Evolutionary conservation across 2,329 filamentous ascomycete genomes (phyloP), one percentile per base, ranked within the genome.

Genomic region (Mycocentrospora acerina): DNA sequence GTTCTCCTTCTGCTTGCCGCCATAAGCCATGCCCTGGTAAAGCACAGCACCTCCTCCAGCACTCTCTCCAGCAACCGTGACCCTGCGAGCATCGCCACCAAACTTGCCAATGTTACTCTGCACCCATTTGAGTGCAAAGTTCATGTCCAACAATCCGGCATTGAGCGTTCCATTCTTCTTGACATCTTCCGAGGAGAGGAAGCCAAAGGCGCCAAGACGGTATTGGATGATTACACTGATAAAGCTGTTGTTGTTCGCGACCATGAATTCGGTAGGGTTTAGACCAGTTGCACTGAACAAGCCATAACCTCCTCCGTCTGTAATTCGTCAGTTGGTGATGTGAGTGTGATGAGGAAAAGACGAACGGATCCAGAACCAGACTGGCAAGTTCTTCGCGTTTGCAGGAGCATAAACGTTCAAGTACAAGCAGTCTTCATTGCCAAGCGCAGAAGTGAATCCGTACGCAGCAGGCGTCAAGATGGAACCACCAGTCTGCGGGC

Each of bases 191-290:
- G 80, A 75, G 0, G 80, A 76, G 1, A 86, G 70, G 49, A 85
- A 86, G 0, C 82, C 83, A 51, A 78, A 78, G 0, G 79, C 66
- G 0, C 80, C 81, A 6, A 86, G 77, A 6, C 82, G 75, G 54
- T 83, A 83, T 62, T 82, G 81, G 59, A 83, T 81, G 51, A 77
- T 78, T 32, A 83, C 78, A 37, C 79, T 72, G 11, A 83, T 65
- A 32, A 83, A 46, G 59, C 71, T 53, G 17, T 66, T 66, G 24
- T 62, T 59, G 30, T 79, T 80, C n/a, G 69, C 55, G 18, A 42
- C 44, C 52, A 64, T 59, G 32, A 64, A 55, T 24, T 62, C 56
- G 14, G 54, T 59, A 1, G 60, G 57, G 35, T 66, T 53, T 15
- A 64, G 51, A 24, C 56, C 57, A 7, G 46, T 48, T 9, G 58